Evolutionary conservation across 495 filamentous ascomycete species (phyloP).

Genomic region (Hypoxylon crocopeplum): DNA sequence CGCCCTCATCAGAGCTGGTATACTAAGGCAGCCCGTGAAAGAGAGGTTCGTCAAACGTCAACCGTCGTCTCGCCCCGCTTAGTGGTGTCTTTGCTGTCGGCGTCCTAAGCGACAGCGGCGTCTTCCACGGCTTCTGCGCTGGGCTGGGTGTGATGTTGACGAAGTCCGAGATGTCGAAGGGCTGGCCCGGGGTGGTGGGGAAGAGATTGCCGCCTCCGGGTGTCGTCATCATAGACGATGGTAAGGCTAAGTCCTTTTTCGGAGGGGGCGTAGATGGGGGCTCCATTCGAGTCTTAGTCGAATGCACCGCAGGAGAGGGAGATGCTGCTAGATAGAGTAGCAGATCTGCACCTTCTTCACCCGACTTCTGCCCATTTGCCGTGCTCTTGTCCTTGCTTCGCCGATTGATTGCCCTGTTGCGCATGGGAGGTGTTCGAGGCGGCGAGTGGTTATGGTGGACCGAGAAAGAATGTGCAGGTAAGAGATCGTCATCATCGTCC

Average conservation of each 20-base stretch:
- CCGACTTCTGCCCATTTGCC: slow-evolving; percentile 48
- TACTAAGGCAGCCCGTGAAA: neutral
- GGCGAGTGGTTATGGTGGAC: slow-evolving; percentile 65
- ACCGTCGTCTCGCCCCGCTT: slow-evolving; percentile 47
- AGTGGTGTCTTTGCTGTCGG: slow-evolving; percentile 50
- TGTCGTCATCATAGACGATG: slow-evolving; percentile 90
- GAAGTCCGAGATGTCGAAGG: slow-evolving; percentile 96
- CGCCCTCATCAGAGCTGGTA: neutral
- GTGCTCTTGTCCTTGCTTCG: slow-evolving; percentile 48
- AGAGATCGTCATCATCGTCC: slow-evolving; percentile 80
- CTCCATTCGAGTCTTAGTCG: slow-evolving; percentile 57
- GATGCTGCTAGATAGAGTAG: slow-evolving; percentile 92
- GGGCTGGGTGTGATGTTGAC: slow-evolving; percentile 96
- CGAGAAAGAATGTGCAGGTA: slow-evolving; percentile 79
- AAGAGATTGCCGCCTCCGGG: slow-evolving; percentile 71
- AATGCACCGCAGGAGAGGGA: slow-evolving; percentile 74
- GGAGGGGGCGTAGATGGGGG: slow-evolving; percentile 89
- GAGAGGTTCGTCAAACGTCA: slow-evolving; percentile 55
- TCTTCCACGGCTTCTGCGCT: slow-evolving; percentile 83
- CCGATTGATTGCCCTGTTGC: slow-evolving; percentile 55
- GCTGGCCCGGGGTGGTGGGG: slow-evolving; percentile 65
- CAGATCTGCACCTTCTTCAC: slow-evolving; percentile 88
- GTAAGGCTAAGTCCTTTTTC: slow-evolving; percentile 71
- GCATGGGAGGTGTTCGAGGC: slow-evolving; percentile 80
- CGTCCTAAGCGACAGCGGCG: slow-evolving; percentile 57